A percentile compares a stretch with the other conserved stretches of the same genome.
phyloP scores from a whole-genome alignment of 2,329 filamentous ascomycete genomes.

The Cryphonectria parasitica region DNA sequence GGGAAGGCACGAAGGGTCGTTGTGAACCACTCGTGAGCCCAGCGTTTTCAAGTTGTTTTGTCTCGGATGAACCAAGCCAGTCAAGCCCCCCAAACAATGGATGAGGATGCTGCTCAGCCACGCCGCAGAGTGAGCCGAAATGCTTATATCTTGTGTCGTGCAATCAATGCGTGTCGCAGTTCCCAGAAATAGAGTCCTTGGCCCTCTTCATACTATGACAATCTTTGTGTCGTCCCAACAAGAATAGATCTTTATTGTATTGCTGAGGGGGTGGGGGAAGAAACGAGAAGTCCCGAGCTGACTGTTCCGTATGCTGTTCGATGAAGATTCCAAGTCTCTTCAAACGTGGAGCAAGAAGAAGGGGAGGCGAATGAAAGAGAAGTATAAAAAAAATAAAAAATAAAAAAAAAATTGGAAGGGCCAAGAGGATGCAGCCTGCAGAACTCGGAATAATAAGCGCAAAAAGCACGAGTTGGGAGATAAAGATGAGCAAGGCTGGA shows the following conservation, averaged over 20 bases:
- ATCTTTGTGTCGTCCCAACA: not conserved
- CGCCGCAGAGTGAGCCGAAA: conserved; percentile 14
- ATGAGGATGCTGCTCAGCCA: conserved; percentile 21
- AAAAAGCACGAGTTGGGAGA: not conserved
- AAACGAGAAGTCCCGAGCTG: not conserved
- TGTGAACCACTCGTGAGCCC: conserved; percentile 5
- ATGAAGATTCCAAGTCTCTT: not conserved
- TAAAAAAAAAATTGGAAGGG: not conserved
- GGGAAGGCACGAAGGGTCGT: not conserved
- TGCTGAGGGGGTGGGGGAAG: not conserved
- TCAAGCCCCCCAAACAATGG: not conserved
- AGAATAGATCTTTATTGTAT: not conserved
- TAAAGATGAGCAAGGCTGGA: conserved; percentile 14
- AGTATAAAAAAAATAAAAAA: not conserved
- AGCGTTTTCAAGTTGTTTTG: not conserved
- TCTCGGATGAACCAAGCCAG: not conserved
- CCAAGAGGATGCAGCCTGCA: not conserved
- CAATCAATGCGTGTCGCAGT: not conserved
- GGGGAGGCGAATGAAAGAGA: not conserved
- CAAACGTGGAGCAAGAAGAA: not conserved
- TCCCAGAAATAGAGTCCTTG: not conserved
- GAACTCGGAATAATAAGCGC: not conserved
- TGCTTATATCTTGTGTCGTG: conserved; percentile 6
- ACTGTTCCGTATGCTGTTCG: not conserved
- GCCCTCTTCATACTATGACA: conserved; percentile 2